phyloP scores from a whole-genome alignment of 352 stramenopile species.

The Blastocystis sp. region DNA sequence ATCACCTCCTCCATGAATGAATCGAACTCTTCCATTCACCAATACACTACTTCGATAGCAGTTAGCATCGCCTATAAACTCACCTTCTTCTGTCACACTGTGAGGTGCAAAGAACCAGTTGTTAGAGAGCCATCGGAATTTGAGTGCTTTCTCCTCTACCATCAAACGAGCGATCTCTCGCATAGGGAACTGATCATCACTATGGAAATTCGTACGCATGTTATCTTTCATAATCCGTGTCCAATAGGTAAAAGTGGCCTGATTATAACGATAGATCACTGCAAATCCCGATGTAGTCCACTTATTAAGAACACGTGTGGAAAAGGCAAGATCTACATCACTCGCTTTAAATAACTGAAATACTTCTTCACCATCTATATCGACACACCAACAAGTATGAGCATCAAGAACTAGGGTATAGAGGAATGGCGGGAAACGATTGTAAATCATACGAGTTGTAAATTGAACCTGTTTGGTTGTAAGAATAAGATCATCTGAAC shows the following conservation, averaged over 20 bases:
- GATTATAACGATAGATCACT: neutral
- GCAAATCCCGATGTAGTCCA: neutral
- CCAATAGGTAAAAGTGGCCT: neutral
- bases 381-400: neutral
- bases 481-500: neutral
- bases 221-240: neutral
- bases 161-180: neutral
- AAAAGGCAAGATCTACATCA: neutral
- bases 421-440: neutral
- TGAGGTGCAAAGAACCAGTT: constrained; percentile 35
- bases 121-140: neutral
- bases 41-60: constrained; percentile 24
- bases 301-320: neutral
- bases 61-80: neutral
- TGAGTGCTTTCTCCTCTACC: neutral
- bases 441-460: constrained; percentile 9
- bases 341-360: constrained; percentile 16
- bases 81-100: neutral
- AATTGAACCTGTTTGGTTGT: neutral
- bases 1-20: neutral
- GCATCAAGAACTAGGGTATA: neutral
- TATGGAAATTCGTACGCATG: neutral
- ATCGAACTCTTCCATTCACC: neutral
- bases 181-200: constrained; percentile 1
- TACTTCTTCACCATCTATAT: neutral